Evolutionary conservation across 2,329 filamentous ascomycete species (phyloP), one percentile per base, ranked within the genome.

Genomic region (Aureobasidium mangrovei): DNA sequence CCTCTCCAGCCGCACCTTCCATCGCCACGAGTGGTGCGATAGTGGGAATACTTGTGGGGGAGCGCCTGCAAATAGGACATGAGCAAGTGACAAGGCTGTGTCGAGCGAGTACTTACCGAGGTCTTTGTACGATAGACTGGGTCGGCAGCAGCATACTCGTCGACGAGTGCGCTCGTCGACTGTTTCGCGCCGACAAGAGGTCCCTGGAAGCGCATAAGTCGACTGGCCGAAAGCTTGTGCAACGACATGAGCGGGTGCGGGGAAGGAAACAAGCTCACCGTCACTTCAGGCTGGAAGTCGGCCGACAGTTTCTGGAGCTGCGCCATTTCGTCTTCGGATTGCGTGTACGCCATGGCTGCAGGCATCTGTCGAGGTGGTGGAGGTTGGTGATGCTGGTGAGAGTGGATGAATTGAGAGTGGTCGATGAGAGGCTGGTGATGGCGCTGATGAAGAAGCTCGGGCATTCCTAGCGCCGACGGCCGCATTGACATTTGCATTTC

Each of bases 1-100:
- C 91, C 93, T 85, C 91, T 82, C 91, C 93, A 97, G 64, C 91
- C 93, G 72, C 93, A 97, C 68, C 95, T 94, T 56, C 93, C 93
- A 72, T 97, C 91, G 52, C 93, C 91, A 70, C 86, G 84, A 43
- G 48, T 56, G 3, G 41, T 54, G n/a, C 56, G 47, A 40, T 53
- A 49, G 45, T 54, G 84, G 24, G 88, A 87, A 69, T 95, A 95
- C 55, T 85, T 88, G 63, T 84, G 78, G 5, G 90, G 86, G 53
- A 98, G 78, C 24, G 84, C 79, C 90, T 95, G 31, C 42, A 43
- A 58, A 35, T 9, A 42, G 57, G 27, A 32, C 24, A 29, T 44
- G 4, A 44, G 46, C 26, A 8, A 52, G 24, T 29, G 18, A 45
- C 18, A 18, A 18, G 18, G 24, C 8, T 3, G 24, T 18, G 3